phyloP scores from a whole-genome alignment of 768 basidiomycete genomes.

The Pisolithus orientalis region DNA sequence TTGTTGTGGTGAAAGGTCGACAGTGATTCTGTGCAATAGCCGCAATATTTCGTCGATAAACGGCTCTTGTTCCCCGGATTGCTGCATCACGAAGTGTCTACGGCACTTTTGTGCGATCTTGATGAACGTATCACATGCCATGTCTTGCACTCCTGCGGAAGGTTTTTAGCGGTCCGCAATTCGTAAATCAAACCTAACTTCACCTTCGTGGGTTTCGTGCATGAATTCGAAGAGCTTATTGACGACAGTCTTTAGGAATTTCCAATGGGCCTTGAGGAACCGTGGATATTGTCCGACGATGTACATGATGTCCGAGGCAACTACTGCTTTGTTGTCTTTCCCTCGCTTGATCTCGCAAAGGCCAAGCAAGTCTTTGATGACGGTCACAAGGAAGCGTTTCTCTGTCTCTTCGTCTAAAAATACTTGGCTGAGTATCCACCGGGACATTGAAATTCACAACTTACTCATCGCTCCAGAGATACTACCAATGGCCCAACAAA shows the following conservation, averaged over 20 bases:
- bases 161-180: conserved; percentile 1
- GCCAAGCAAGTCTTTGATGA: conserved; percentile 98
- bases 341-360: conserved; percentile 97
- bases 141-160: conserved; percentile 88
- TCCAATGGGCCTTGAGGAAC: conserved; percentile 99
- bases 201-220: conserved; percentile 99
- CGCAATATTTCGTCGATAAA: conserved; percentile 97
- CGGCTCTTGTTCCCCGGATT: conserved; percentile 93
- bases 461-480: conserved; percentile 99
- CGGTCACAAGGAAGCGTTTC: conserved; percentile 97
- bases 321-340: conserved; percentile 99
- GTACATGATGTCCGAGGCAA: conserved; percentile 95
- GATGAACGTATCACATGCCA: conserved; percentile 99
- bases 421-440: neutral
- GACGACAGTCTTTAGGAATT: conserved; percentile 99
- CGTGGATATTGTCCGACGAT: conserved; percentile 99
- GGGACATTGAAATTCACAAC: conserved; percentile 24
- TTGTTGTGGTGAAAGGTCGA: conserved; percentile 91
- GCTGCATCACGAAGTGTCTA: conserved; percentile 97
- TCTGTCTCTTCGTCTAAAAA: conserved; percentile 91
- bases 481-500: conserved; percentile 99
- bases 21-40: conserved; percentile 86
- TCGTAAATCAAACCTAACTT: neutral
- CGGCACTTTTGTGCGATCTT: conserved; percentile 99
- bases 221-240: conserved; percentile 99